phyloP scores from a whole-genome alignment of 2,329 filamentous ascomycete genomes.

The Cryoendolithus antarcticus region DNA sequence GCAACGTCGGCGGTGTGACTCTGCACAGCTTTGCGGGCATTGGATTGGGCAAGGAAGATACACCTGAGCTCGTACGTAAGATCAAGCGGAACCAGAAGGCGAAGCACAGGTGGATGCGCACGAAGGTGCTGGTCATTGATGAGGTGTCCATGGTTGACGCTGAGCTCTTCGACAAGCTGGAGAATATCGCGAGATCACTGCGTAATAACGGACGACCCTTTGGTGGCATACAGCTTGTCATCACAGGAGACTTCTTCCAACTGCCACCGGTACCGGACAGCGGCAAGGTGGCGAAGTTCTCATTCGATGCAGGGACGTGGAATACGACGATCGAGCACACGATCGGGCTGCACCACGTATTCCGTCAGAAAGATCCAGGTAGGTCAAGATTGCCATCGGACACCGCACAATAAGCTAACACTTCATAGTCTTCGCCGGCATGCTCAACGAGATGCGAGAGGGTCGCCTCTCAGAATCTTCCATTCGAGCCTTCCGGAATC shows the following conservation, averaged over 20 bases:
- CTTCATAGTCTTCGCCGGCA: conserved; percentile 62
- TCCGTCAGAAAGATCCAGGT: conserved; percentile 80
- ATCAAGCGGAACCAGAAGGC: conserved; percentile 81
- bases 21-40: conserved; percentile 94
- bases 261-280: conserved; percentile 81
- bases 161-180: conserved; percentile 91
- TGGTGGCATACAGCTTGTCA: conserved; percentile 88
- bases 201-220: conserved; percentile 87
- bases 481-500: conserved; percentile 59
- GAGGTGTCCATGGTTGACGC: conserved; percentile 98
- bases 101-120: conserved; percentile 75
- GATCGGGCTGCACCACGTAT: conserved; percentile 87
- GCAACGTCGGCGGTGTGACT: conserved; percentile 91
- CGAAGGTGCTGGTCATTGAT: conserved; percentile 79
- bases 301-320: conserved; percentile 89
- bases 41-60: conserved; percentile 82
- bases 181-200: conserved; percentile 70
- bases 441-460: conserved; percentile 96
- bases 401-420: conserved; percentile 14
- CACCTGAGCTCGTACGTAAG: conserved; percentile 71
- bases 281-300: conserved; percentile 66
- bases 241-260: conserved; percentile 97
- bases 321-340: conserved; percentile 87
- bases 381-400: conserved; percentile 15
- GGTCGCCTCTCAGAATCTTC: conserved; percentile 66